Evolutionary conservation across 192 early-diverging fungal species (phyloP).

Genomic region (Dispira simplex): DNA sequence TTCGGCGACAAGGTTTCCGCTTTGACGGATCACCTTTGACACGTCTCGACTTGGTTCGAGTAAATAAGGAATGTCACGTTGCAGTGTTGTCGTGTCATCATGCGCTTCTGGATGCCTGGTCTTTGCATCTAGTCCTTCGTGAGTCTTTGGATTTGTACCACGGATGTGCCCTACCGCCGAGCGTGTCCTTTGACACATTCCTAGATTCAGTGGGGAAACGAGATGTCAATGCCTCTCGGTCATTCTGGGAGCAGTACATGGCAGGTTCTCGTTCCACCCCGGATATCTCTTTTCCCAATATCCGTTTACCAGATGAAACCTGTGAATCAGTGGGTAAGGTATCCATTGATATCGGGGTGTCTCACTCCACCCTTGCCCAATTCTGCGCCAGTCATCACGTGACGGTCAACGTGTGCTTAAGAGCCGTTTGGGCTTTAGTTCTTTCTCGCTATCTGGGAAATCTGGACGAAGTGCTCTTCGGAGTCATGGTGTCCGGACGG

Average conservation of each 20-base stretch:
- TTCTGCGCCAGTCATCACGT: background rate
- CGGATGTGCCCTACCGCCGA: background rate
- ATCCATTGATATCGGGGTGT: too few relatives aligned
- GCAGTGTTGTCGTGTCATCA: background rate
- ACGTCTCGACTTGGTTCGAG: background rate
- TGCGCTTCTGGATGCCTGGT: slow-evolving; percentile 12
- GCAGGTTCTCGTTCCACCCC: too few relatives aligned
- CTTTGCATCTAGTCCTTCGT: background rate
- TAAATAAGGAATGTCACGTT: background rate
- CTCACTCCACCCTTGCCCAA: background rate
- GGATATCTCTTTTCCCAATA: too few relatives aligned
- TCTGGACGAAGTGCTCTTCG: background rate
- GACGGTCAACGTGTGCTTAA: background rate
- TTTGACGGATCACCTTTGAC: background rate
- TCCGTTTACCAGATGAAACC: too few relatives aligned
- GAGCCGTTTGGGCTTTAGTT: background rate
- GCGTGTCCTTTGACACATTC: too few relatives aligned
- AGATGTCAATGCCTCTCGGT: too few relatives aligned
- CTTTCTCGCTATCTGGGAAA: slow-evolving; percentile 3
- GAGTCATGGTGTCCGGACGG: slow-evolving; percentile 2
- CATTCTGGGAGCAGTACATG: too few relatives aligned
- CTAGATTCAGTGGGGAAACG: too few relatives aligned
- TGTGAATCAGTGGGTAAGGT: too few relatives aligned
- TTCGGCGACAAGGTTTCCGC: background rate
- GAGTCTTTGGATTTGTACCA: slow-evolving; percentile 5